Evolutionary conservation across 371 early-diverging fungal genomes (phyloP).

Genomic region (Apophysomyces variabilis): DNA sequence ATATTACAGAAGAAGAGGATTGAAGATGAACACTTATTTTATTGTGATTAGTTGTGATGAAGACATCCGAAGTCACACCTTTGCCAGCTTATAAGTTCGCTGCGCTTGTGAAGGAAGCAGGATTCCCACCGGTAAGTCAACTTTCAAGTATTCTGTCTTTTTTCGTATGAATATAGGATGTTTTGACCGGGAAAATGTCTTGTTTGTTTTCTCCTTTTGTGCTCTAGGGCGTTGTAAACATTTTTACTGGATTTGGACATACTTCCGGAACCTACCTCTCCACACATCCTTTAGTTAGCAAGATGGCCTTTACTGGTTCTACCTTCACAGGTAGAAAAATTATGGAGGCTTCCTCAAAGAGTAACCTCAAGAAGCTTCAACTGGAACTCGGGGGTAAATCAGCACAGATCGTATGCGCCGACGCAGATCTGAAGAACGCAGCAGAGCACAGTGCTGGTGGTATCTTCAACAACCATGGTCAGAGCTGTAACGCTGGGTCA

Average conservation of each 20-base stretch:
- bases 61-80: conserved; percentile 64
- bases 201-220: background rate
- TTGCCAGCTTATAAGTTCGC: conserved; percentile 52
- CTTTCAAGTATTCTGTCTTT: no score
- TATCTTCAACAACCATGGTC: conserved; percentile 83
- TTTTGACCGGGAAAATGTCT: no score
- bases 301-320: conserved; percentile 70
- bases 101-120: conserved; percentile 50
- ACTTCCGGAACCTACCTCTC: conserved; percentile 37
- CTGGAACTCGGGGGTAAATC: conserved; percentile 95
- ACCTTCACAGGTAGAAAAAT: conserved; percentile 74
- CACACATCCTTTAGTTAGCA: conserved; percentile 35
- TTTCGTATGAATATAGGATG: no score
- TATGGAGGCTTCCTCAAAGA: conserved; percentile 65
- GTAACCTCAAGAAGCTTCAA: conserved; percentile 75
- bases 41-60: conserved; percentile 44
- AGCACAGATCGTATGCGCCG: conserved; percentile 84
- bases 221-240: conserved; percentile 70
- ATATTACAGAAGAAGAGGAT: no score
- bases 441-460: conserved; percentile 72
- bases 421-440: conserved; percentile 81
- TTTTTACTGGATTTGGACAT: conserved; percentile 60
- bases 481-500: conserved; percentile 89
- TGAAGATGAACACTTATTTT: background rate
- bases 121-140: conserved; percentile 47